Evolutionary conservation across 352 stramenopile species (phyloP).

Genomic region (Globisporangium ultimum): DNA sequence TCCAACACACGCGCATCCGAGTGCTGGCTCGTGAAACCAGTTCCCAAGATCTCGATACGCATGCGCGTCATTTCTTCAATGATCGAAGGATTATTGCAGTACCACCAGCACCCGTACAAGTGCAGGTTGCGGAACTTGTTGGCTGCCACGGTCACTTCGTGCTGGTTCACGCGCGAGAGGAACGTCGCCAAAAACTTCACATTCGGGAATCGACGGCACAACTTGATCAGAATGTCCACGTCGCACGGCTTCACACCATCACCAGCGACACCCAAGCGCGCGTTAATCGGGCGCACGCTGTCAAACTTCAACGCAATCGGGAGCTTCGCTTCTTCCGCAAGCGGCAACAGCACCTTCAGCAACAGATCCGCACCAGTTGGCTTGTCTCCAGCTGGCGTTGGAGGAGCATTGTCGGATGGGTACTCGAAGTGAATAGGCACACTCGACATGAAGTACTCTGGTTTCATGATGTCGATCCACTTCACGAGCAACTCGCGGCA

Average conservation of each 20-base stretch:
- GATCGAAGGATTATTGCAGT: slow-evolving; percentile 95
- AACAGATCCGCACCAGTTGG: slow-evolving; percentile 67
- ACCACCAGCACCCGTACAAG: slow-evolving; percentile 94
- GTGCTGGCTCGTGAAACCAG: slow-evolving; percentile 93
- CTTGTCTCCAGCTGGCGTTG: slow-evolving; percentile 15
- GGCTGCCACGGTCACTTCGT: slow-evolving; percentile 91
- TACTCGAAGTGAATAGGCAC: slow-evolving; percentile 90
- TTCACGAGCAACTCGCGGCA: slow-evolving; percentile 79
- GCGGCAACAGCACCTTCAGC: slow-evolving; percentile 85
- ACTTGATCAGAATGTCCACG: slow-evolving; percentile 76
- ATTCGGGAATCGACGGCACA: slow-evolving; percentile 86
- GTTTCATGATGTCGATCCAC: slow-evolving; percentile 91
- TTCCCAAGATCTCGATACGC: slow-evolving; percentile 93
- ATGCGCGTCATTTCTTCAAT: slow-evolving; percentile 87
- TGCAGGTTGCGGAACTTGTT: slow-evolving; percentile 95
- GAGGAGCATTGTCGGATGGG: slow-evolving; percentile 23
- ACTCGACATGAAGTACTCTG: slow-evolving; percentile 94
- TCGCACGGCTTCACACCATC: slow-evolving; percentile 91
- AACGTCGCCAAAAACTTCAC: slow-evolving; percentile 96
- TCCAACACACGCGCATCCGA: slow-evolving; percentile 92
- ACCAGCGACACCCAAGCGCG: slow-evolving; percentile 68
- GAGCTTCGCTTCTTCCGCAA: slow-evolving; percentile 86
- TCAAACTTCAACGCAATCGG: slow-evolving; percentile 94
- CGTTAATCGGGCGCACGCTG: slow-evolving; percentile 88
- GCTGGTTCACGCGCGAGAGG: slow-evolving; percentile 91